These are phyloP conservation scores for Penicillium sp. DNA, from an alignment of 2,329 filamentous ascomycete genomes.

Conservation along the genomic window DNA sequence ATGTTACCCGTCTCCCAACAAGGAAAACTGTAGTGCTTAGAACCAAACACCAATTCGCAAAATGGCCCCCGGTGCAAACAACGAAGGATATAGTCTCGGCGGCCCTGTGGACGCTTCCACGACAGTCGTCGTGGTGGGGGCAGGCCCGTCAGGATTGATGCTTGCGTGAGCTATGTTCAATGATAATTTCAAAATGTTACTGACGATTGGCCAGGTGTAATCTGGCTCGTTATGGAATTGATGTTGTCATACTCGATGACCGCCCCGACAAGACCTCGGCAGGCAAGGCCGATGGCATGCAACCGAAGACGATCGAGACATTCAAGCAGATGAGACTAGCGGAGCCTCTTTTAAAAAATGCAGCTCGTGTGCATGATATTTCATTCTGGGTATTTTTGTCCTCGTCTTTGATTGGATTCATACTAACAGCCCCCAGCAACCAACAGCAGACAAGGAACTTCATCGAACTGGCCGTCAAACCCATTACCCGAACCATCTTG, in stretches of 20 bases:
- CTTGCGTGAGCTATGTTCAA: conserved; percentile 36
- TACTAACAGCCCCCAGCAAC: conserved; percentile 25
- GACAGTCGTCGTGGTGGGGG: conserved; percentile 46
- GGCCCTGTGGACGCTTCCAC: conserved; percentile 22
- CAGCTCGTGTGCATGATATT: conserved; percentile 74
- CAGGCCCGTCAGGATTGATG: conserved; percentile 52
- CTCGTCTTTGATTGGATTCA: not conserved
- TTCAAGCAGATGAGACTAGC: conserved; percentile 73
- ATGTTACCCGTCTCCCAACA: conserved; percentile 32
- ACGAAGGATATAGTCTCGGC: conserved; percentile 30
- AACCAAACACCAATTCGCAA: conserved; percentile 1
- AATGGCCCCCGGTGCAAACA: conserved; percentile 35
- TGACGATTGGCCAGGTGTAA: conserved; percentile 48
- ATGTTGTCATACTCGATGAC: conserved; percentile 69
- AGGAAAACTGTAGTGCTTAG: conserved; percentile 35
- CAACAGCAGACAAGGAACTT: conserved; percentile 55
- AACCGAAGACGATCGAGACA: conserved; percentile 79
- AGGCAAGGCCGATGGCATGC: conserved; percentile 72
- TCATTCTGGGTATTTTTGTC: conserved; percentile 66
- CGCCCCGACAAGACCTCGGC: conserved; percentile 69
- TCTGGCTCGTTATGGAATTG: conserved; percentile 69
- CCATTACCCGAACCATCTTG: conserved; percentile 63
- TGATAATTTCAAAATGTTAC: conserved; percentile 25
- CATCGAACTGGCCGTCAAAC: conserved; percentile 67
- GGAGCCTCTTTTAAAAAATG: conserved; percentile 68